Percentiles rank a stretch among this genome's conserved stretches.
Evolutionary conservation across 2,329 filamentous ascomycete species (phyloP).

Genomic region (Chrysosporium queenslandicum): DNA sequence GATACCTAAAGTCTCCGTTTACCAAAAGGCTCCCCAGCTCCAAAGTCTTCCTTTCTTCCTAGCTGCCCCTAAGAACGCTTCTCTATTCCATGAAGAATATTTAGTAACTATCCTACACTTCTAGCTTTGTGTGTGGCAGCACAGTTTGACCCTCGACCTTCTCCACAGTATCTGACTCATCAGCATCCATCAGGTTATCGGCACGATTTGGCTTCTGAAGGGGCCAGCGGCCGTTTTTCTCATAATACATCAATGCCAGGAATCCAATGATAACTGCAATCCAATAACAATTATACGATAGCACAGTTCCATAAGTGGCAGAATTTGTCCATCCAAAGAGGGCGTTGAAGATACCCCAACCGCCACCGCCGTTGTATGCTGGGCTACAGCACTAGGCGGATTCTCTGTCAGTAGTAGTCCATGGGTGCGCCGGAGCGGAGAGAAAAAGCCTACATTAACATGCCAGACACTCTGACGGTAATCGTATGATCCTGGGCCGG

Average conservation of each 20-base stretch:
- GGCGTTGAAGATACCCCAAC: slow-evolving; percentile 81
- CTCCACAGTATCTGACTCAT: background rate
- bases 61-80: too few relatives aligned
- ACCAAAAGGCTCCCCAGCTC: too few relatives aligned
- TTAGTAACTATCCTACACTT: background rate
- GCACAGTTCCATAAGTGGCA: slow-evolving; percentile 75
- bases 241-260: slow-evolving; percentile 38
- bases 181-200: background rate
- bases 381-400: slow-evolving; percentile 61
- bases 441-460: slow-evolving; percentile 8
- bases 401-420: background rate
- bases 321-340: slow-evolving; percentile 82
- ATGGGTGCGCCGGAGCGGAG: background rate
- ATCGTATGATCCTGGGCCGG: slow-evolving; percentile 11
- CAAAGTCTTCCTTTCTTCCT: too few relatives aligned
- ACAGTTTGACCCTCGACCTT: background rate
- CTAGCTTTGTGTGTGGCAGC: background rate
- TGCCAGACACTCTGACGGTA: slow-evolving; percentile 14
- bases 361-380: slow-evolving; percentile 58
- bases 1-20: too few relatives aligned
- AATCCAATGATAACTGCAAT: slow-evolving; percentile 58
- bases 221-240: slow-evolving; percentile 18
- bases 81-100: background rate
- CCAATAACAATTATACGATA: slow-evolving; percentile 87
- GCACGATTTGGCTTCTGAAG: slow-evolving; percentile 8